Base-by-base conservation (phyloP, 305 asterid species). In the Plantago rigida region DNA sequence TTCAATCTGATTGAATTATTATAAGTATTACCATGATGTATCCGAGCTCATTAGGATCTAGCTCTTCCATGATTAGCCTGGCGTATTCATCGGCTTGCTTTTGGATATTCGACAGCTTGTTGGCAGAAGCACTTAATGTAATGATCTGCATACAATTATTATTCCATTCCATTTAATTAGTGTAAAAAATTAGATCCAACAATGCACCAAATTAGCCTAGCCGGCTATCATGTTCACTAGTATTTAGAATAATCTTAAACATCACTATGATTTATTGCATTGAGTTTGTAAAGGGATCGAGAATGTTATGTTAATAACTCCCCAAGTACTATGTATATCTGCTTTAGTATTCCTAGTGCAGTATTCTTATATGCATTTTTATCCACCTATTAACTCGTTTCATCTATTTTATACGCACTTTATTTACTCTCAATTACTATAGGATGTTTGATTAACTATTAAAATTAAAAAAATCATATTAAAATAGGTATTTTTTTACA, bases 81-180 rank as follows among this genome's bases (percentile, higher is more conserved):
- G 99, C 99, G 45, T 89, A 92, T 78, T 92, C 99, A 47, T 92
- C 95, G 8, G 99, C 89, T 75, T 89, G 99, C 72, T 78, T 83
- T 74, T 92, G 95, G 54, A 92, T 92, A 59, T 77, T 92, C n/a
- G 96, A 80, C 64, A 92, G 79, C 82, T 82, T 86, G 82, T 92
- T 92, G 36, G 99, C 96, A 1, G 97, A 89, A 46, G 99, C 99
- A 65, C 99, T 92, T 11, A 89, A 65, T 41, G 80, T 74, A 39
- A 92, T 92, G 68, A 92, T 92, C 99, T 92, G 89, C 72, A 72
- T 17, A 19, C 19, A 56, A 36, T 24, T 54, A 13, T 28, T 45
- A 6, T 31, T 51, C 51, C 7, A 17, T 28, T 36, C 36, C 12
- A 19, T 9, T 51, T 14, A 49, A 13, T 14, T 13, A 49, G 3